These are phyloP conservation scores for Kernera saxatilis DNA, from an alignment of 345 rosid genomes.

Conservation along the genomic window DNA sequence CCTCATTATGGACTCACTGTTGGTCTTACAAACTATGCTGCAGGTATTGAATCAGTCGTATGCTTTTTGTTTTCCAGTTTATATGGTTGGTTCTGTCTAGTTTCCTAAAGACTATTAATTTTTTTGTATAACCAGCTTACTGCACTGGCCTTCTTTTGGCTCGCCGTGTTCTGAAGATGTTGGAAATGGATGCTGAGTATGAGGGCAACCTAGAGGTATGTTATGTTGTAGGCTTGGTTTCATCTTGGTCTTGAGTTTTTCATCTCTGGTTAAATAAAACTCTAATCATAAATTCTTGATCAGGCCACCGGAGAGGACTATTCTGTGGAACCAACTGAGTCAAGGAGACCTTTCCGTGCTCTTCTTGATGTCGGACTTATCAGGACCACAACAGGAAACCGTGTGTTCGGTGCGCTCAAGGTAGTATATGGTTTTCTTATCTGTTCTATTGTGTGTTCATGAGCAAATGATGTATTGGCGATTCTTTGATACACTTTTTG, in stretches of 20 bases:
- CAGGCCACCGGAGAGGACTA: slow-evolving; percentile 51
- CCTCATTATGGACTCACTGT: slow-evolving; percentile 61
- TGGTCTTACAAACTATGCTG: slow-evolving; percentile 70
- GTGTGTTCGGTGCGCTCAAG: slow-evolving; percentile 75
- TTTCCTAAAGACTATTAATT: neutral
- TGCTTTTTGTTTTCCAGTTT: neutral
- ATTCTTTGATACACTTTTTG: no score
- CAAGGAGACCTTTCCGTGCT: slow-evolving; percentile 73
- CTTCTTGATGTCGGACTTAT: slow-evolving; percentile 79
- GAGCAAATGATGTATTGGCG: no score
- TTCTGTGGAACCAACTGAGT: slow-evolving; percentile 64
- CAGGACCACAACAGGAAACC: slow-evolving; percentile 71
- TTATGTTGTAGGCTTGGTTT: neutral
- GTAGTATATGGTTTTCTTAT: slow-evolving; percentile 19
- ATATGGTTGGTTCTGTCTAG: neutral
- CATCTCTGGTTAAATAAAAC: no score
- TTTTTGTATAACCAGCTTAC: slow-evolving; percentile 37
- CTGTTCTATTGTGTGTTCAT: neutral
- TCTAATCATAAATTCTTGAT: neutral
- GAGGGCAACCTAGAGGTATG: slow-evolving; percentile 65
- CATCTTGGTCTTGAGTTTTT: no score
- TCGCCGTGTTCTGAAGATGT: slow-evolving; percentile 57
- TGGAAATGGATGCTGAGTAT: slow-evolving; percentile 66
- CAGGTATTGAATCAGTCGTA: slow-evolving; percentile 36
- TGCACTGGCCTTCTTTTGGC: slow-evolving; percentile 75